phyloP scores from a whole-genome alignment of 129 eudicot species.

The Mikania micrantha region DNA sequence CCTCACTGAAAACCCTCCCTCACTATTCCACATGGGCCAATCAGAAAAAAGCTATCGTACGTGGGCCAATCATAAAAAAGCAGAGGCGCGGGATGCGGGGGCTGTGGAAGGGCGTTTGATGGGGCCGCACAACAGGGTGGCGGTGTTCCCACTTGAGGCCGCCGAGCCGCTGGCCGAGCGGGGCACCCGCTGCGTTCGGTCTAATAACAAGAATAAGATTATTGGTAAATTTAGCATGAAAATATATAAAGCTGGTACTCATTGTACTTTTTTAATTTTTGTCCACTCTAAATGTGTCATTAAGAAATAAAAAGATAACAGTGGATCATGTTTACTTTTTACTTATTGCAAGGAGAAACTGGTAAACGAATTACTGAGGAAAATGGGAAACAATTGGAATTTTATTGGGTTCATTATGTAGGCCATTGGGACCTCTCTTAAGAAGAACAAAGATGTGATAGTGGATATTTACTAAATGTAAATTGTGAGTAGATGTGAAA shows the following conservation, averaged over 20 bases:
- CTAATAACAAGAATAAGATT: neutral
- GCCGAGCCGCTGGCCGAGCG: no score
- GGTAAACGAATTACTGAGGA: neutral
- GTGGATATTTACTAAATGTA: neutral
- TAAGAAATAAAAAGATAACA: neutral
- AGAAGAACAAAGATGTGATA: neutral
- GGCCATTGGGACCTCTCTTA: neutral
- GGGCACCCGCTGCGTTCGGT: no score
- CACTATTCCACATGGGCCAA: no score
- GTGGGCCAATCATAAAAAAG: no score
- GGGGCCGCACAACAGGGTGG: no score
- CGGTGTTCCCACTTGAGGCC: no score
- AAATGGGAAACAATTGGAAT: conserved; percentile 1
- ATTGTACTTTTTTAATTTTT: neutral
- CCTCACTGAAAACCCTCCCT: no score
- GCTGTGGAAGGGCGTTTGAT: no score
- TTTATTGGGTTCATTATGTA: neutral
- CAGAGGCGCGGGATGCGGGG: no score
- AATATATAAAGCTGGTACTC: neutral
- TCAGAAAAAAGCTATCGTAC: no score
- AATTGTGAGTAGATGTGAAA: neutral
- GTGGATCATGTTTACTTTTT: neutral
- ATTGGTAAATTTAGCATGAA: neutral
- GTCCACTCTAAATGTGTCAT: neutral
- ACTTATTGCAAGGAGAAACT: neutral